Evolutionary conservation across 805 yeast species (phyloP), one percentile per base, ranked within the genome.

Genomic region (Yarrowia sp.): DNA sequence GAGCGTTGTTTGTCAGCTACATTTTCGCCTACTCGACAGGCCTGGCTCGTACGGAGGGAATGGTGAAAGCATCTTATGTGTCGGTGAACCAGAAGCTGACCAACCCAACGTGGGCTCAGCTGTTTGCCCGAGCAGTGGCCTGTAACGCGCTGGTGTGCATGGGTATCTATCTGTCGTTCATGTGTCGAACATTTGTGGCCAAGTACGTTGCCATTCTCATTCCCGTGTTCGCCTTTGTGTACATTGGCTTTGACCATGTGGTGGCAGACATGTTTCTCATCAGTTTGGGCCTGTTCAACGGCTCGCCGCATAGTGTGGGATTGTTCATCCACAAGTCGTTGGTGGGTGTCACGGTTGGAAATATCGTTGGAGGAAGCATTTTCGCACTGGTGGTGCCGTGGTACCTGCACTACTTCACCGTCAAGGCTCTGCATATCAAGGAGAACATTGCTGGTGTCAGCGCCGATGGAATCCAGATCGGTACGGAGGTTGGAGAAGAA

Each of bases 291-390:
- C 65, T 58, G 15, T 34, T 58, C 39, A 58, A 58, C 34, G 65
- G 65, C 42, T 42, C 65, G 2, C 65, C 65, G 19, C 52, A 43
- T 14, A 43, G 65, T 12, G 65, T 58, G 30, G 65, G 65, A 13
- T 34, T 58, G 17, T 58, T 38, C 19, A 58, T 58, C 17, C 43
- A 68, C 73, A 72, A 70, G 70, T 55, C 61, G 14, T 15, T 55
- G 46, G 46, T 55, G 69, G 65, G 52, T 8, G 49, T 58, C 19
- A 9, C 61, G 12, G 46, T 55, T 2, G 61, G 61, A 9, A 55
- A 55, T 10, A 24, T 55, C 12, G 61, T 55, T 1, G 61, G 61
- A 55, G 61, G 61, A 20, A 6, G 10, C 9, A 36, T 19, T 12
- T 55, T 55, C 17, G 49, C 65, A 2, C 36, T 58, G 17, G 40